These are phyloP conservation scores for Coelastrella sp. DNA, from an alignment of 139 green algal genomes.

Conservation along the genomic window DNA sequence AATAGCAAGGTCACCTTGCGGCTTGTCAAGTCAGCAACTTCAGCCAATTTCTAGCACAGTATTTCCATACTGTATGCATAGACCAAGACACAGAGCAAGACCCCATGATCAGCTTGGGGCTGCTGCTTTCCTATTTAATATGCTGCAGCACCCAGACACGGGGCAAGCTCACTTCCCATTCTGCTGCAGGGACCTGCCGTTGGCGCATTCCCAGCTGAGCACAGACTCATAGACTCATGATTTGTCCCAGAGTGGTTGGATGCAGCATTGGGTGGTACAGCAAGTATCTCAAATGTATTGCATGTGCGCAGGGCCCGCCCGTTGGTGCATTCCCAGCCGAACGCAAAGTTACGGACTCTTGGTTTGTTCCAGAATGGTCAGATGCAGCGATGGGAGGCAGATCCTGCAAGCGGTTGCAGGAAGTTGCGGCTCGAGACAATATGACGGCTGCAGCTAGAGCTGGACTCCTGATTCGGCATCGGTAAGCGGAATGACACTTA, in stretches of 20 bases:
- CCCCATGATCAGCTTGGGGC: too few relatives aligned
- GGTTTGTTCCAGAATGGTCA: slow-evolving; percentile 36
- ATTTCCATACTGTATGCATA: too few relatives aligned
- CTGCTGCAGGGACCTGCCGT: not conserved
- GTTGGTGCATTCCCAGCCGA: slow-evolving; percentile 30
- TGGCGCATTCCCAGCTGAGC: too few relatives aligned
- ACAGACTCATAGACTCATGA: too few relatives aligned
- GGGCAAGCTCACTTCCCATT: too few relatives aligned
- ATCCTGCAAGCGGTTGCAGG: slow-evolving; percentile 20
- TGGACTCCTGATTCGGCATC: slow-evolving; percentile 18
- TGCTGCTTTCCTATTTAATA: too few relatives aligned
- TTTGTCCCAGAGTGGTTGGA: not conserved
- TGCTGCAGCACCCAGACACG: too few relatives aligned
- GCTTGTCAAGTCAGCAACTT: too few relatives aligned
- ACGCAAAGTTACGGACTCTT: slow-evolving; percentile 1
- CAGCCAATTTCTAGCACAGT: too few relatives aligned
- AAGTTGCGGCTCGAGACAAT: not conserved
- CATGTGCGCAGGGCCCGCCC: slow-evolving; percentile 18
- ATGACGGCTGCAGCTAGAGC: slow-evolving; percentile 3
- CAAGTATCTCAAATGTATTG: not conserved
- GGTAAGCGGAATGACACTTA: not conserved
- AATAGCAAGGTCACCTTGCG: too few relatives aligned
- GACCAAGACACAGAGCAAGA: too few relatives aligned
- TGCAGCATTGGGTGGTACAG: too few relatives aligned
- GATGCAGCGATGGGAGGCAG: slow-evolving; percentile 31